phyloP scores from a whole-genome alignment of 2,329 filamentous ascomycete species.

The Pseudogymnoascus sp. region DNA sequence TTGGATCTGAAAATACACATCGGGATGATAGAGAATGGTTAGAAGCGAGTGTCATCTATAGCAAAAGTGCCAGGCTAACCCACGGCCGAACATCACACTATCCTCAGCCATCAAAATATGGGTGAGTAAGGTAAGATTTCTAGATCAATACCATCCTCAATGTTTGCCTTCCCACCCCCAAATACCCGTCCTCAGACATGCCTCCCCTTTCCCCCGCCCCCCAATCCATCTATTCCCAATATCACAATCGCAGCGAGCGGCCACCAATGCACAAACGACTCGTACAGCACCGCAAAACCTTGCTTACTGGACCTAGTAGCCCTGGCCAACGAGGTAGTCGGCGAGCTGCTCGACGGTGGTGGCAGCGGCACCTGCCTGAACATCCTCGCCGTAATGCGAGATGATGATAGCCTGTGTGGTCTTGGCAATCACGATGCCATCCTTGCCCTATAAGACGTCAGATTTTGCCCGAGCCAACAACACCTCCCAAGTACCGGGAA shows the following conservation, averaged over 20 bases:
- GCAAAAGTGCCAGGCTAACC: background rate
- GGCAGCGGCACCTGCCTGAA: conserved; percentile 66
- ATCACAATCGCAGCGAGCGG: background rate
- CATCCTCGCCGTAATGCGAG: conserved; percentile 70
- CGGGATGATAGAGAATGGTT: background rate
- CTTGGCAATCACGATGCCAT: conserved; percentile 76
- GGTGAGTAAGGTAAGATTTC: background rate
- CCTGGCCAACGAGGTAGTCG: conserved; percentile 68
- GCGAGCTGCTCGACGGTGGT: conserved; percentile 74
- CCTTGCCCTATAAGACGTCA: conserved; percentile 51
- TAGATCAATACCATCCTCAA: background rate
- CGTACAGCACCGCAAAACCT: background rate
- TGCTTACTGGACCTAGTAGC: conserved; percentile 49
- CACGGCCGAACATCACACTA: background rate
- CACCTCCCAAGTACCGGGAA: background rate
- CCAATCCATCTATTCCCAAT: background rate
- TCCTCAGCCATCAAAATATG: background rate
- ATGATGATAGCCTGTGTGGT: conserved; percentile 83
- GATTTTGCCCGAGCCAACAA: background rate
- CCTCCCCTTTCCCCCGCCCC: background rate
- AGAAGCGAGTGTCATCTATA: background rate
- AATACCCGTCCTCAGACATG: background rate
- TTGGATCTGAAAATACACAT: background rate
- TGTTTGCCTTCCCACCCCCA: background rate
- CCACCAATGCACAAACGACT: background rate